A percentile compares a stretch with the other conserved stretches of the same genome.
phyloP scores from a whole-genome alignment of 495 filamentous ascomycete species.

The Hyaloscypha variabilis region DNA sequence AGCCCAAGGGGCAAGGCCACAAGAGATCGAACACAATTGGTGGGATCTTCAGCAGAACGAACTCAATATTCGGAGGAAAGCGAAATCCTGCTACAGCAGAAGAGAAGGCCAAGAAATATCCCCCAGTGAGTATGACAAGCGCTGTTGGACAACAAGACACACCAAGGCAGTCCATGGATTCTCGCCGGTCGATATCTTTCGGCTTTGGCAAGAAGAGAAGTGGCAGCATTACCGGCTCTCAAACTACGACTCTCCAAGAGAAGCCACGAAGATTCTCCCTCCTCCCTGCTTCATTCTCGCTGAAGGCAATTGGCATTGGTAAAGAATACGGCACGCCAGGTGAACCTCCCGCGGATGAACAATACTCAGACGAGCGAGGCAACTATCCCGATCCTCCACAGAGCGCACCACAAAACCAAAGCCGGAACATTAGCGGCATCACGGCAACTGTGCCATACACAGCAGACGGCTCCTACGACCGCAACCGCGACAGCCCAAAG shows the following conservation, averaged over 20 bases:
- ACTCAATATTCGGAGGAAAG: conserved; percentile 71
- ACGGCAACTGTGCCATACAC: conserved; percentile 29
- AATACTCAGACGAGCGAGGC: conserved; percentile 30
- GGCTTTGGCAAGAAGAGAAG: conserved; percentile 72
- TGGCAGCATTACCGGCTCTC: conserved; percentile 54
- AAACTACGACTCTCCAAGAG: conserved; percentile 49
- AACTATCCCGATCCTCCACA: conserved; percentile 33
- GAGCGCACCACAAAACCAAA: conserved; percentile 35
- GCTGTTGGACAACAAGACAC: conserved; percentile 51
- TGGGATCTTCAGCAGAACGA: conserved; percentile 78
- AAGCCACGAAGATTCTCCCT: conserved; percentile 77
- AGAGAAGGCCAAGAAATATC: conserved; percentile 59
- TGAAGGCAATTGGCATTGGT: conserved; percentile 56
- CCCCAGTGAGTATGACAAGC: conserved; percentile 78
- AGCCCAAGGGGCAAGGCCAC: conserved; percentile 79
- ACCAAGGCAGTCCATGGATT: conserved; percentile 78
- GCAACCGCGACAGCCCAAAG: conserved; percentile 23
- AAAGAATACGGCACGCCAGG: conserved; percentile 44
- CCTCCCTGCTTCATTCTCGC: conserved; percentile 74
- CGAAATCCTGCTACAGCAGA: conserved; percentile 42
- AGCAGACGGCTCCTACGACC: conserved; percentile 28
- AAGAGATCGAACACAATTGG: conserved; percentile 90
- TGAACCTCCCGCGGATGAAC: conserved; percentile 43
- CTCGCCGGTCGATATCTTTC: conserved; percentile 72
- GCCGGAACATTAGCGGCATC: conserved; percentile 47